Evolutionary conservation across 2,329 filamentous ascomycete genomes (phyloP), one percentile per base, ranked within the genome.

Genomic region (Arthroderma uncinatum): DNA sequence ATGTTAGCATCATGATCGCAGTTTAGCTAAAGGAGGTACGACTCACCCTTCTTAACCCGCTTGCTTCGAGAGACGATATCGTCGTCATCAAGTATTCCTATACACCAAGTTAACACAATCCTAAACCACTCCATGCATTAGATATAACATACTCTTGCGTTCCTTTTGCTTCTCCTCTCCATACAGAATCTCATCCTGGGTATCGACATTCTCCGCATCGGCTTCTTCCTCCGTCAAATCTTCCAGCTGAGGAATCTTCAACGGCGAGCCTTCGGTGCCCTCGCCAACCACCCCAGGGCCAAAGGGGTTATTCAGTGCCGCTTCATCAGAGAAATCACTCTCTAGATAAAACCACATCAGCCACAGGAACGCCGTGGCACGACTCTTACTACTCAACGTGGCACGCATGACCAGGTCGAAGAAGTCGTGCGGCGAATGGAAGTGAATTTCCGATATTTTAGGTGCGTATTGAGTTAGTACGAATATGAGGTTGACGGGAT

Each of bases 261-360:
- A 65, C 19, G 75, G 76, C 47, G 77, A 62, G 4, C 71, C 73
- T 9, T 68, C 73, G 3, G 70, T 67, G 8, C 69, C 72, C 55
- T 76, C 71, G 28, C 71, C 73, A 52, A 73, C 71, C 37, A 72
- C 60, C 12, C 75, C 75, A 1, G 73, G 70, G 0, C 93, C 93
- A 65, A 96, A 98, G 0, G 93, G 93, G 66, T 98, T 98, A 64
- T 88, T 85, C 52, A 89, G 80, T 47, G 89, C 92, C 57, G 88
- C 89, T 65, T 95, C 88, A 64, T 86, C 83, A 0, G 88, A 88
- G 64, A 96, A 97, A 69, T 96, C 89, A 28, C 91, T 95, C 70
- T 98, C 93, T 16, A 98, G 80, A 68, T 98, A 97, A 78, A 93
- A 96, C 93, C 93, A 98, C 84, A 98, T 94, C 61, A 98, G 77